Percentiles rank a stretch among this genome's conserved stretches.
phyloP scores from a whole-genome alignment of 257 asterid species.

The Primulina eburnea region DNA sequence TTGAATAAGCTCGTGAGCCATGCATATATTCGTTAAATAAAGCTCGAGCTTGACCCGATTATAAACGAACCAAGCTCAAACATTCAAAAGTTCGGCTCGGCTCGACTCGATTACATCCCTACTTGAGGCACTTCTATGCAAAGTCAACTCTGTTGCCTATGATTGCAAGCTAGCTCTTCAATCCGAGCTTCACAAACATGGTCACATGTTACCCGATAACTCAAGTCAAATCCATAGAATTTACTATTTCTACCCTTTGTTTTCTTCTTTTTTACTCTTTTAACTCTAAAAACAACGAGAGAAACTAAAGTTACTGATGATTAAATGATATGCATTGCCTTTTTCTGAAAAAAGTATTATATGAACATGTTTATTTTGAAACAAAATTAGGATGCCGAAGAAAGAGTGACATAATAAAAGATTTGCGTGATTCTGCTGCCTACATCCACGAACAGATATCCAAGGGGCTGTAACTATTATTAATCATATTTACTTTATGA shows the following conservation, averaged over 20 bases:
- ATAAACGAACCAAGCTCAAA: too few species aligned
- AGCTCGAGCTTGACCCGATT: too few species aligned
- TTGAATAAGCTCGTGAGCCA: too few species aligned
- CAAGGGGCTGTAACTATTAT: background rate
- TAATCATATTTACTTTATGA: background rate
- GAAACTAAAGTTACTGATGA: too few species aligned
- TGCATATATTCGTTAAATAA: too few species aligned
- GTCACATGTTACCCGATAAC: background rate
- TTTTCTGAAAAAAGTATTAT: background rate
- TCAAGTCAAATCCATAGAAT: background rate
- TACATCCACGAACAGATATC: background rate
- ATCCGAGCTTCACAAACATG: conserved; percentile 3
- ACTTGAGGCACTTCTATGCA: conserved; percentile 1
- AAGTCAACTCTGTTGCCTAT: conserved; percentile 18
- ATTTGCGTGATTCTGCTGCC: background rate
- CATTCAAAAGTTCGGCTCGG: too few species aligned
- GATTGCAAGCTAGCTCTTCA: conserved; percentile 19
- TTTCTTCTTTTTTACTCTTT: background rate
- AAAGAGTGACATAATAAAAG: background rate
- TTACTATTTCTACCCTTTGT: background rate
- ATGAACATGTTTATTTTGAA: background rate
- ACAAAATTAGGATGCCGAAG: background rate
- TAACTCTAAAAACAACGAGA: background rate
- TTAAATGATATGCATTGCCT: background rate
- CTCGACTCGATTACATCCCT: too few species aligned